phyloP scores from a whole-genome alignment of 2,329 filamentous ascomycete genomes.

The Ascochyta lentis region DNA sequence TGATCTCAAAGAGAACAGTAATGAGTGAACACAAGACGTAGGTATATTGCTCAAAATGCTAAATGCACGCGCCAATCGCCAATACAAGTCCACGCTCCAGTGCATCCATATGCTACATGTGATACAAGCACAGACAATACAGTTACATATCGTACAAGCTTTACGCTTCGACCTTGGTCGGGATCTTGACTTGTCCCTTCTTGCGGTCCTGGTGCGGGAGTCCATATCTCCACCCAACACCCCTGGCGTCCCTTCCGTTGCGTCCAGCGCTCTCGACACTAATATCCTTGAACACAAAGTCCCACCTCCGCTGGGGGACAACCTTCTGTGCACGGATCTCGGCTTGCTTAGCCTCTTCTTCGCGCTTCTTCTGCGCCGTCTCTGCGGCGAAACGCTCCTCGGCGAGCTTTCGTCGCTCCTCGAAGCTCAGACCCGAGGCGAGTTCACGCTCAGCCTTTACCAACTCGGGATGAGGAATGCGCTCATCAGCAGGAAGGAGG shows the following conservation, averaged over 20 bases:
- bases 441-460: conserved; percentile 54
- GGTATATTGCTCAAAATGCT: conserved; percentile 13
- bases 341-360: conserved; percentile 52
- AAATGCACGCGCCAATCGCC: neutral
- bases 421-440: conserved; percentile 34
- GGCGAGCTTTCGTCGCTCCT: conserved; percentile 47
- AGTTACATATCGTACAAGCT: conserved; percentile 32
- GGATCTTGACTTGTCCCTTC: conserved; percentile 69
- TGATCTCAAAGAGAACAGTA: no score
- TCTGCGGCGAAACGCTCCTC: conserved; percentile 34
- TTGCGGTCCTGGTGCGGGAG: conserved; percentile 68
- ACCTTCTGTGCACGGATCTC: conserved; percentile 53
- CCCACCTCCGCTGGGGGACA: conserved; percentile 60
- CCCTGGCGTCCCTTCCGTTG: conserved; percentile 60
- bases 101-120: conserved; percentile 26
- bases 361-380: conserved; percentile 48
- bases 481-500: conserved; percentile 67
- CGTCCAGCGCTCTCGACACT: conserved; percentile 62
- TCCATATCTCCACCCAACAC: conserved; percentile 67
- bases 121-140: conserved; percentile 27
- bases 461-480: conserved; percentile 69
- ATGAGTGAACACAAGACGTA: conserved; percentile 12
- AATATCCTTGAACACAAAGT: conserved; percentile 67
- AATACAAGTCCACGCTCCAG: conserved; percentile 18
- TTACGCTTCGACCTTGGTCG: conserved; percentile 61